Conservation (phyloP, 257 asterid genomes). For the Solanum microdontum region DNA sequence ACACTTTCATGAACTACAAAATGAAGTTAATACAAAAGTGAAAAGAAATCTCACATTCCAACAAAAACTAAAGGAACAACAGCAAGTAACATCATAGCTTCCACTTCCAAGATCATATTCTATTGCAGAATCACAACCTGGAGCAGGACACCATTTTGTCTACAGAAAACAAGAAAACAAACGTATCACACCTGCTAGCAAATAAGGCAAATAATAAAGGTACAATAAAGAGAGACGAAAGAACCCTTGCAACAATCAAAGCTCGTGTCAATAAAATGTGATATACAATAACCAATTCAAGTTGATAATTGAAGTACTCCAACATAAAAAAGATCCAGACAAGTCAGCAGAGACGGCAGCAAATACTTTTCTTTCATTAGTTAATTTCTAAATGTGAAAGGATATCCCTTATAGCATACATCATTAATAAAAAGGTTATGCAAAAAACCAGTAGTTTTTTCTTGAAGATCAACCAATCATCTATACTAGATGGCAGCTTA, state of each 20-base stretch:
- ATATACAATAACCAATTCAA: not conserved
- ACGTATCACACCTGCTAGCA: not conserved
- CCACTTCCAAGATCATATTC: constrained; percentile 92
- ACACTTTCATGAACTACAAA: constrained; percentile 2
- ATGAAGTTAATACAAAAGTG: constrained; percentile 3
- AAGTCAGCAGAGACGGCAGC: not conserved
- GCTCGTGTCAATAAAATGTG: not conserved
- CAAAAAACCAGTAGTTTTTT: not conserved
- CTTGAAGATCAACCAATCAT: not conserved
- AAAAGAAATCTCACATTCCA: constrained; percentile 76
- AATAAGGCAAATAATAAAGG: not conserved
- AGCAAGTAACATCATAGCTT: constrained; percentile 83
- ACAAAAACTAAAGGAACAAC: constrained; percentile 87
- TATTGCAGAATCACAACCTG: constrained; percentile 92
- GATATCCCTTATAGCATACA: not conserved
- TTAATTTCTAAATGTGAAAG: not conserved
- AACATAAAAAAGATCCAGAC: not conserved
- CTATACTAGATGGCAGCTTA: not conserved
- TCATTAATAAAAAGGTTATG: not conserved
- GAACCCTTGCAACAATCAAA: not conserved
- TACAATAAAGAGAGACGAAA: not conserved
- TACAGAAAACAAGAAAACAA: constrained; percentile 16
- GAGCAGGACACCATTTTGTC: constrained; percentile 99
- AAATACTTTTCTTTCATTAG: not conserved
- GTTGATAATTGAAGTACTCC: not conserved